Evolutionary conservation across 1,284 basidiomycete species (phyloP).

Genomic region (Earliella scabrosa): DNA sequence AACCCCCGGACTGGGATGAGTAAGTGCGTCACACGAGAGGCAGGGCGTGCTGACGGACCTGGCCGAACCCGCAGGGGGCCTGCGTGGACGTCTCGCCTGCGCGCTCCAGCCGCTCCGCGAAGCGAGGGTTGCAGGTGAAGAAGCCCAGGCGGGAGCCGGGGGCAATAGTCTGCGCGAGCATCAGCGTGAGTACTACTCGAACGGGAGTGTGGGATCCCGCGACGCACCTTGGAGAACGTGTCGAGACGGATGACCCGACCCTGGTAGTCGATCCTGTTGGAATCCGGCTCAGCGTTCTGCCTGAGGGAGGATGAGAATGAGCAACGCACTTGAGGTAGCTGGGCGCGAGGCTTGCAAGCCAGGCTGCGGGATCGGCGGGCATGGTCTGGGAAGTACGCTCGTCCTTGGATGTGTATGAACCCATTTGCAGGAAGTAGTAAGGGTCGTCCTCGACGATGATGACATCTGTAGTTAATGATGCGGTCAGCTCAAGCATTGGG

Average conservation of each 20-base stretch:
- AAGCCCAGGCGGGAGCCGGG: constrained; percentile 82
- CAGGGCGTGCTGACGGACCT: constrained; percentile 41
- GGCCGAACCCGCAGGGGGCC: constrained; percentile 74
- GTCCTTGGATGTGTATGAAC: constrained; percentile 51
- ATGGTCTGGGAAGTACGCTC: constrained; percentile 38
- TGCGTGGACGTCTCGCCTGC: constrained; percentile 76
- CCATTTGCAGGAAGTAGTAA: constrained; percentile 78
- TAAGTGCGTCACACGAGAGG: neutral
- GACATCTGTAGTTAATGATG: constrained; percentile 47
- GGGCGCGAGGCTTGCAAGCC: constrained; percentile 61
- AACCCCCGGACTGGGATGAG: no score
- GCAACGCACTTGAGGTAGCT: constrained; percentile 62
- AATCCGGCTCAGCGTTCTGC: neutral
- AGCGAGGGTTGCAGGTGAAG: constrained; percentile 74
- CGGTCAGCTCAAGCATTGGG: neutral
- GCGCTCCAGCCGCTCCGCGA: constrained; percentile 78
- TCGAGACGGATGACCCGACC: constrained; percentile 82
- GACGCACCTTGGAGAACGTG: constrained; percentile 76
- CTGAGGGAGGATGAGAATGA: constrained; percentile 1
- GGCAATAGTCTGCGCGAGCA: constrained; percentile 67
- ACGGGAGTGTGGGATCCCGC: neutral
- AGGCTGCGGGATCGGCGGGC: constrained; percentile 44
- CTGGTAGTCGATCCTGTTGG: constrained; percentile 65
- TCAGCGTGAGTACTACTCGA: neutral
- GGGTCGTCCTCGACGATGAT: constrained; percentile 85